Base-by-base conservation (phyloP, 2,329 filamentous ascomycete species). In the Simplicillium sp. region DNA sequence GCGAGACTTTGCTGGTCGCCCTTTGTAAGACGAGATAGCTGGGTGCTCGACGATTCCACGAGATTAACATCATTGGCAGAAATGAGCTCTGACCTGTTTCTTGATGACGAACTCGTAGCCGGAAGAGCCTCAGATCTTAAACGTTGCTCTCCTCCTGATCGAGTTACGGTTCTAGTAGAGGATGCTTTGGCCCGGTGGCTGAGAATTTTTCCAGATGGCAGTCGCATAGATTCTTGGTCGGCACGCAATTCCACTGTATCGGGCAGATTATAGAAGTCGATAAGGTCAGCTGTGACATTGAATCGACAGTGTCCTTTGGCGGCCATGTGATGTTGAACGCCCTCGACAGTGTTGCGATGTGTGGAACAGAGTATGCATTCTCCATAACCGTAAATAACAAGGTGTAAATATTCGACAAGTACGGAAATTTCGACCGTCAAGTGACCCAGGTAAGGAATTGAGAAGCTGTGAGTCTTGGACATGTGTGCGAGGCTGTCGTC, bases 361-460 rank as follows among this genome's bases (percentile, higher is more conserved):
- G 60, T 66, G 1, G 66, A 65, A 48, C 73, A 77, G 14, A 61
- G 61, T 20, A 77, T 59, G 44, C 73, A 77, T 49, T 75, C 69
- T 28, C 58, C 56, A 42, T 71, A 73, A 1, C 55, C 61, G n/a
- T 60, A 65, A 16, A 76, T 65, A 37, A 76, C 54, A 4, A 72
- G 58, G 41, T 68, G 62, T 1, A 76, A 51, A 39, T 75, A 74
- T 16, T 54, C 49, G 11, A 75, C 52, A 1, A 77, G 51, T 0
- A 67, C 66, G 34, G 66, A 65, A 1, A 66, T 44, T 33, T 74
- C 67, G 4, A 73, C 65, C 0, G 57, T 48, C 1, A 77, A 53
- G 8, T 59, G 50, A 1, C 64, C 50, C 36, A 48, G 56, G 29
- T 64, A 51, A 1, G 63, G 65, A 12, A 75, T 51, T 34, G 61